phyloP scores from a whole-genome alignment of 345 rosid species.

The Xanthoceras sorbifolium region DNA sequence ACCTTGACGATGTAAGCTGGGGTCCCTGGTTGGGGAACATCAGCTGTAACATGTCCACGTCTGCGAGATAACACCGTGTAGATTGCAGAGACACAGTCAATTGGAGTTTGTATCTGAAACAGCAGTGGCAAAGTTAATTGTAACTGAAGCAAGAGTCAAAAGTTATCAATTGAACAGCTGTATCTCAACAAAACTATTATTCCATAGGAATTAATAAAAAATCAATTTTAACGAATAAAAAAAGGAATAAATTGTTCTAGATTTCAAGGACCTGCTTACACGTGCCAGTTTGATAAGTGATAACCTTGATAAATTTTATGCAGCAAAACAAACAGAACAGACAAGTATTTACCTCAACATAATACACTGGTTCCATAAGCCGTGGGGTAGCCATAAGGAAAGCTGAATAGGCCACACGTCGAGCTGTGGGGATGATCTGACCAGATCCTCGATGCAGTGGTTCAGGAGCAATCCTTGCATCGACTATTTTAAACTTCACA shows the following conservation, averaged over 20 bases:
- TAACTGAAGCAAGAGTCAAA: background rate
- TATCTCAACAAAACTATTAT: background rate
- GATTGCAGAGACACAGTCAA: conserved; percentile 92
- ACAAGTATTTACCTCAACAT: conserved; percentile 72
- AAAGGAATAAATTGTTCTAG: background rate
- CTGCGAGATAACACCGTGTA: conserved; percentile 91
- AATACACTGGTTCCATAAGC: conserved; percentile 98
- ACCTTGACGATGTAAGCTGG: conserved; percentile 97
- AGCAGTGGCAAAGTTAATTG: conserved; percentile 2
- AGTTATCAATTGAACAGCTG: background rate
- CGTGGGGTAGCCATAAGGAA: conserved; percentile 98
- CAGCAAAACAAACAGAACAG: background rate
- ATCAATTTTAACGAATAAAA: background rate
- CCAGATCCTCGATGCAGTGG: conserved; percentile 95
- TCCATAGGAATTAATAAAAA: background rate
- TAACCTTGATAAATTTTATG: background rate
- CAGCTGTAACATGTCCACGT: conserved; percentile 97
- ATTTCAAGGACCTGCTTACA: background rate
- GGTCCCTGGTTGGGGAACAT: conserved; percentile 98
- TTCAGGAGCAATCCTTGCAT: conserved; percentile 91
- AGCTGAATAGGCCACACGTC: conserved; percentile 92
- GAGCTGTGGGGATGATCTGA: conserved; percentile 96
- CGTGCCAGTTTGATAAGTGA: background rate
- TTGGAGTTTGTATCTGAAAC: conserved; percentile 94
- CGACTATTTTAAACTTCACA: conserved; percentile 94